A percentile compares a stretch with the other conserved stretches of the same genome.
Evolutionary conservation across 1,284 basidiomycete genomes (phyloP).

Genomic region (Rhizoctonia solani): DNA sequence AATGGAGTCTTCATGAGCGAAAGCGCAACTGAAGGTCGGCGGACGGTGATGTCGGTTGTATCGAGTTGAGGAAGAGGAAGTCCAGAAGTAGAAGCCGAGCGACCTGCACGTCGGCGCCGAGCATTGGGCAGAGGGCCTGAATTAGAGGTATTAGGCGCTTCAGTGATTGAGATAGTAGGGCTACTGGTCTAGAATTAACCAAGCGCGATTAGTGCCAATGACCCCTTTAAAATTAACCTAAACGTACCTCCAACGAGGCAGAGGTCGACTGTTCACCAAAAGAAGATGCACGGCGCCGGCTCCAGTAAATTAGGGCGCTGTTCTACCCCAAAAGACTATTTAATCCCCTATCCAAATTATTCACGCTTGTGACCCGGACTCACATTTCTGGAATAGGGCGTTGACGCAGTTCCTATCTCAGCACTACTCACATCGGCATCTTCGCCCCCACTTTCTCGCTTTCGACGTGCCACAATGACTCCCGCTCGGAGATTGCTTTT

Average conservation of each 20-base stretch:
- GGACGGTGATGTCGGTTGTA: conserved; percentile 17
- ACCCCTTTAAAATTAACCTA: background rate
- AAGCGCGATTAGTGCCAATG: background rate
- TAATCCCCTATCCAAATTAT: background rate
- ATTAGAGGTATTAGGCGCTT: background rate
- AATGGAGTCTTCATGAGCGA: conserved; percentile 22
- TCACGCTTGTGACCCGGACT: conserved; percentile 3
- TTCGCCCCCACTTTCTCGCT: background rate
- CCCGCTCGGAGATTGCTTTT: conserved; percentile 5
- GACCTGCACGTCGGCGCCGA: conserved; percentile 22
- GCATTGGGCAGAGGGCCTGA: background rate
- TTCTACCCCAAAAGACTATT: conserved; percentile 4
- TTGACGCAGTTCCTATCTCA: conserved; percentile 1
- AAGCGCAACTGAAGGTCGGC: conserved; percentile 10
- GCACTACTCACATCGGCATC: conserved; percentile 19
- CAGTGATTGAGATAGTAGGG: background rate
- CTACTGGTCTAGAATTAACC: background rate
- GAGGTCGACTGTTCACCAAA: conserved; percentile 27
- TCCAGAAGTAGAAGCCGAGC: conserved; percentile 19
- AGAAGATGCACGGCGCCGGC: conserved; percentile 33
- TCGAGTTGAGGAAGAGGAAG: conserved; percentile 12
- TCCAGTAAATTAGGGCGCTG: conserved; percentile 33
- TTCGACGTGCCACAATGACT: conserved; percentile 8
- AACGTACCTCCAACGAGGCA: conserved; percentile 9
- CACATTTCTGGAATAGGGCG: conserved; percentile 27